Evolutionary conservation across 345 rosid genomes (phyloP).

Genomic region (Linum trigynum): DNA sequence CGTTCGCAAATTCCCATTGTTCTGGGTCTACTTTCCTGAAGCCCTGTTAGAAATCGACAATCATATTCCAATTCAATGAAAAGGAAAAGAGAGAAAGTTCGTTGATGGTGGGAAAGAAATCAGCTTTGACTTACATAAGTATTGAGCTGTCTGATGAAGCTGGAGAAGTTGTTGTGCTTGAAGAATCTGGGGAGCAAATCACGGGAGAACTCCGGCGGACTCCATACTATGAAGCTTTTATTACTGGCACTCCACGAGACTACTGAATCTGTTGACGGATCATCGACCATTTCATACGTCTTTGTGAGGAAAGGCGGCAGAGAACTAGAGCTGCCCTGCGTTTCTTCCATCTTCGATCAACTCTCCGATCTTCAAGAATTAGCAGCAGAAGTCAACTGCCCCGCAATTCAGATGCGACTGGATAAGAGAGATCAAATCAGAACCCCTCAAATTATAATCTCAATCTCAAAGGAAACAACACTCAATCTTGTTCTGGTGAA

Average conservation of each 20-base stretch:
- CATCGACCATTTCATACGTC: constrained; percentile 92
- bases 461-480: not conserved
- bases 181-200: constrained; percentile 80
- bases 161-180: constrained; percentile 86
- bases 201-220: constrained; percentile 60
- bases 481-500: not conserved
- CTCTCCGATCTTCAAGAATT: constrained; percentile 1
- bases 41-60: constrained; percentile 40
- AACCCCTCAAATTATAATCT: not conserved
- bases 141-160: constrained; percentile 95
- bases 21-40: constrained; percentile 78
- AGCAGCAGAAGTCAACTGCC: constrained; percentile 8
- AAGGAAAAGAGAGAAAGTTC: constrained; percentile 1
- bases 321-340: constrained; percentile 53
- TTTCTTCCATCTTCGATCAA: constrained; percentile 50
- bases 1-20: constrained; percentile 91
- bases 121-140: constrained; percentile 54
- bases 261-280: constrained; percentile 51
- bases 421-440: too few species aligned
- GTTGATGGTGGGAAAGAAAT: not conserved
- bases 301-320: constrained; percentile 80
- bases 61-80: constrained; percentile 9
- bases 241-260: constrained; percentile 69
- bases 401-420: not conserved
- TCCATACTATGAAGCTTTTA: constrained; percentile 73